Base-by-base conservation (phyloP, 768 basidiomycete genomes). In the Leccinum broughii region DNA sequence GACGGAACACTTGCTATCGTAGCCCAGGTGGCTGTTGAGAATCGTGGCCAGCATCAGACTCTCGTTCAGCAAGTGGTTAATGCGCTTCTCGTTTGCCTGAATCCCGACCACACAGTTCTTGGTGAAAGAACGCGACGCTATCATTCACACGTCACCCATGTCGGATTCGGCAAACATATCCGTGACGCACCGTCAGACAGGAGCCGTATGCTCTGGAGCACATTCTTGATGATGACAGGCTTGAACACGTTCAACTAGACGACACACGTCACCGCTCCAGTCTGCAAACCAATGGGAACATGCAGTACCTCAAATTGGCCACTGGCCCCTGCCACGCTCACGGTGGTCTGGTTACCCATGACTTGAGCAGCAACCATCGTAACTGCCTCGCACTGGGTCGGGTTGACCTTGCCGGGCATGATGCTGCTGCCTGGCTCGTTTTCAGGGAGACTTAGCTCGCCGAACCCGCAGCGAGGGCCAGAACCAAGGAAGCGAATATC, bases 381-480 rank as follows among this genome's bases (percentile, higher is more conserved):
- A 62, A 98, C 76, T 8, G 97, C 97, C 77, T 99, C 97, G 67
- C 97, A 98, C 73, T 99, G 97, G 5, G 97, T 99, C 11, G 97
- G 97, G 78, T 99, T 99, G 60, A 99, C 97, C 79, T 99, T 98
- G 62, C 97, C 97, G 7, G 95, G 97, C 97, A 99, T 99, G 78
- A 99, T 98, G 60, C 93, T 96, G 70, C 93, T 95, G 51, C 97
- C 97, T 49, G 97, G 97, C 77, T 99, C 97, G 75, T 99, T 99
- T 78, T 98, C 97, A 11, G 97, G 97, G 54, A 98, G 78, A 67
- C 84, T 87, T 44, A 99, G 80, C 77, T 99, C 97, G 24, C 97
- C 97, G 51, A 99, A 83, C 58, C 97, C 97, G 70, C 97, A 99
- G 49, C 97, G 90, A 60, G 97, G 97, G 58, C 97, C 97, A 53